Evolutionary conservation across 1,284 basidiomycete genomes (phyloP).

Genomic region (Ustilago crameri): DNA sequence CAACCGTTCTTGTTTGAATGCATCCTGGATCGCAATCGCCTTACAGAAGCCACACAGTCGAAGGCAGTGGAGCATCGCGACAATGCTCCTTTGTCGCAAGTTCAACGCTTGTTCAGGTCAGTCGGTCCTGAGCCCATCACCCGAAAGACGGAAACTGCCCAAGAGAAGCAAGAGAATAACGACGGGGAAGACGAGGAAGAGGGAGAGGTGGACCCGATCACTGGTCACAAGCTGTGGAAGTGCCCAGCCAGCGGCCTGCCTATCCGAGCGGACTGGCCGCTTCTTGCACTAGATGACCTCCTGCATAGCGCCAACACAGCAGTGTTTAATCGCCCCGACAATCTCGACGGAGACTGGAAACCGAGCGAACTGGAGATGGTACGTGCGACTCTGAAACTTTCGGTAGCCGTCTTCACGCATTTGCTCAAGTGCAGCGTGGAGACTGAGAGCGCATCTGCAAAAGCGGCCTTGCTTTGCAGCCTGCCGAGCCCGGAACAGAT

Average conservation of each 20-base stretch:
- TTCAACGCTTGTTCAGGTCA: constrained; percentile 19
- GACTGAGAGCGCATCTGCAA: background rate
- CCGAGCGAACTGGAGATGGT: constrained; percentile 83
- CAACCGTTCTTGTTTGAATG: constrained; percentile 31
- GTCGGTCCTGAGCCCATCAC: constrained; percentile 2
- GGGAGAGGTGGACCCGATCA: constrained; percentile 55
- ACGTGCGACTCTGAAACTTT: constrained; percentile 75
- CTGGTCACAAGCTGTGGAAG: constrained; percentile 69
- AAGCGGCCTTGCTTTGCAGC: constrained; percentile 17
- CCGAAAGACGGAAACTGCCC: constrained; percentile 29
- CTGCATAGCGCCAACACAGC: constrained; percentile 69
- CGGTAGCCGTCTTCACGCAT: constrained; percentile 68
- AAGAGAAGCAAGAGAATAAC: constrained; percentile 58
- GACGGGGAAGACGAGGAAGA: constrained; percentile 34
- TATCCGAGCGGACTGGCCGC: constrained; percentile 78
- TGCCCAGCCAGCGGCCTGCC: constrained; percentile 73
- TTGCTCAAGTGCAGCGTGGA: constrained; percentile 4
- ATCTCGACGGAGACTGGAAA: constrained; percentile 80
- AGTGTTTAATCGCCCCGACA: constrained; percentile 74
- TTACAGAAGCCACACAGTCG: constrained; percentile 2
- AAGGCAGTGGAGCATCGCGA: constrained; percentile 6
- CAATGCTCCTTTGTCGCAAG: constrained; percentile 19
- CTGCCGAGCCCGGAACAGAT: constrained; percentile 49
- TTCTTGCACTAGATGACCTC: constrained; percentile 81
- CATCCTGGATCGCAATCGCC: constrained; percentile 15